Conservation (phyloP, 2,329 filamentous ascomycete genomes). For the Bipolaris zeicola region DNA sequence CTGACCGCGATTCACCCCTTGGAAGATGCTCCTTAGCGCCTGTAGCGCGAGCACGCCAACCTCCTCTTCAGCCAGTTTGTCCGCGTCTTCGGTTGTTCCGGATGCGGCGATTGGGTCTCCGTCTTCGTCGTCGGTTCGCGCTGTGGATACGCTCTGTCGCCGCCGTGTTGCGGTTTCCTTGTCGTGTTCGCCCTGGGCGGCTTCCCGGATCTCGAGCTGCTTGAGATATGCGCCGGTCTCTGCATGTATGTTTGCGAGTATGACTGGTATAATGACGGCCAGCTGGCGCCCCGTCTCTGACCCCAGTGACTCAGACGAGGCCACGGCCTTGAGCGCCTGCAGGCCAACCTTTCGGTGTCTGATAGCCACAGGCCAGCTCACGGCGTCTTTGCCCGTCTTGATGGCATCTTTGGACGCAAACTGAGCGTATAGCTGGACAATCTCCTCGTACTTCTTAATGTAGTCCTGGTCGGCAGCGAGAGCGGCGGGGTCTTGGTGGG, state of each 20-base stretch:
- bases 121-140: constrained; percentile 71
- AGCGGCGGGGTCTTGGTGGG: constrained; percentile 82
- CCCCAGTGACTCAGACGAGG: constrained; percentile 77
- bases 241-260: constrained; percentile 85
- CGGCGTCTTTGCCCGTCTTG: constrained; percentile 51
- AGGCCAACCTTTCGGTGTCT: constrained; percentile 61
- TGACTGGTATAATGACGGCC: constrained; percentile 77
- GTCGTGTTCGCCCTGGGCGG: constrained; percentile 71
- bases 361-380: constrained; percentile 75
- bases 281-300: constrained; percentile 78
- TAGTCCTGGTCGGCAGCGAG: constrained; percentile 87
- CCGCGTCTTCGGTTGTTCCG: constrained; percentile 82
- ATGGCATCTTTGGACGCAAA: constrained; percentile 71
- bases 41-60: constrained; percentile 83
- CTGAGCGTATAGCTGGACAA: constrained; percentile 78
- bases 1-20: constrained; percentile 79
- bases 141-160: constrained; percentile 79
- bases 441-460: constrained; percentile 78
- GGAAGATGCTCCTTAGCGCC: constrained; percentile 84
- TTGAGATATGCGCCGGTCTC: constrained; percentile 73
- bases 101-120: constrained; percentile 70
- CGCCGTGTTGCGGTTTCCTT: constrained; percentile 67
- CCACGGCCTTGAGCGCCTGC: constrained; percentile 77
- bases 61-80: constrained; percentile 87
- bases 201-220: constrained; percentile 68